Evolutionary conservation across 2,329 filamentous ascomycete genomes (phyloP), one percentile per base, ranked within the genome.

Genomic region (Penicillium crustosum): DNA sequence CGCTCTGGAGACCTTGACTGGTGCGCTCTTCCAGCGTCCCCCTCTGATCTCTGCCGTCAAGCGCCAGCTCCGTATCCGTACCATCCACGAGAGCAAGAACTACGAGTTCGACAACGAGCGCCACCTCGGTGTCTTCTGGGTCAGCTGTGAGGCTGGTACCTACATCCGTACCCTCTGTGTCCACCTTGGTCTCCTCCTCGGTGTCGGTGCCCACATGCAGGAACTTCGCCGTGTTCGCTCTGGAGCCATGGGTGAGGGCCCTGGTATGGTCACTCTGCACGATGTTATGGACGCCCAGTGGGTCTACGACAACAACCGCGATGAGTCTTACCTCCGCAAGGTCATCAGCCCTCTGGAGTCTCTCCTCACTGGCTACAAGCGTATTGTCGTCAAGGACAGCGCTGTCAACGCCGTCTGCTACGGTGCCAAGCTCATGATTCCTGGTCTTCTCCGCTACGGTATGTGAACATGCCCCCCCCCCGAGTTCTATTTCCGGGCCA

Each of bases 151-250:
- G 80, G 94, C 92, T 57, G 94, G 94, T 76, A 99, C 94, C 64
- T 99, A 99, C 78, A 97, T 99, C 76, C 90, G 94, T 82, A 99
- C 94, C 38, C 87, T 99, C 48, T 97, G 94, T 79, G 93, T 97
- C 43, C 94, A 97, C 80, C 78, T 99, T 68, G 90, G 91, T 77
- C 79, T 89, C 59, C 72, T 89, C 59, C 79, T 89, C 33, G 86
- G 93, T 74, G 92, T 96, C 58, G 93, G 93, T 67, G 94, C 91
- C 53, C 92, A 97, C 81, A 97, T 97, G 93, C 93, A 97, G 82
- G 93, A 97, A 82, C 87, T 97, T 68, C 87, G 93, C 69, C 88
- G 93, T 84, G 93, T 97, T 51, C 86, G 93, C 73, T 91, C 87
- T 78, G 93, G 93, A 80, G 93, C 93, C 60, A 96, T 97, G 92